phyloP scores from a whole-genome alignment of 1,284 basidiomycete genomes.

The Erythrobasidium hasegawianum region DNA sequence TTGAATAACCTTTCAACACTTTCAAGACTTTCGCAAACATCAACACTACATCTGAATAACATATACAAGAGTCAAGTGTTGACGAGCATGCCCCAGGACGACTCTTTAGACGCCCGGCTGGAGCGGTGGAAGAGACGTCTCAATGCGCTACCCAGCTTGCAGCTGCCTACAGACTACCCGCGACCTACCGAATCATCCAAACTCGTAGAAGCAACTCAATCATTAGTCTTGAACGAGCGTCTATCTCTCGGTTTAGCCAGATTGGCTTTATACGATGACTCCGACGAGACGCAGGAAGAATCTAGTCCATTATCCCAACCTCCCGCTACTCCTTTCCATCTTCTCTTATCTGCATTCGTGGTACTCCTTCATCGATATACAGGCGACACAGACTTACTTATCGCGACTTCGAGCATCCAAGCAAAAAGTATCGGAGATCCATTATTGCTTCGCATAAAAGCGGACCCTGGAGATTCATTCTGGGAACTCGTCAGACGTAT shows the following conservation, averaged over 20 bases:
- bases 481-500: constrained; percentile 85
- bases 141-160: constrained; percentile 73
- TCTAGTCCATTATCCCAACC: constrained; percentile 2
- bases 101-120: constrained; percentile 38
- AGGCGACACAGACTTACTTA: constrained; percentile 88
- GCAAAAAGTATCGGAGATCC: constrained; percentile 60
- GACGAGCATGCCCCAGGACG: not conserved
- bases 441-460: constrained; percentile 74
- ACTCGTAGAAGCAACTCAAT: constrained; percentile 44
- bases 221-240: constrained; percentile 48
- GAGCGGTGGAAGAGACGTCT: constrained; percentile 52
- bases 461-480: constrained; percentile 85
- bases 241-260: constrained; percentile 55
- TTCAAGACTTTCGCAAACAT: too few relatives aligned
- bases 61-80: too few relatives aligned
- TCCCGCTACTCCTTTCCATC: constrained; percentile 70
- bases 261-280: constrained; percentile 66
- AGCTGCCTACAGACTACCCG: constrained; percentile 94
- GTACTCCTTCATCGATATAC: constrained; percentile 93
- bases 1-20: not conserved
- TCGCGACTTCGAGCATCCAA: constrained; percentile 75
- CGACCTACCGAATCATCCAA: constrained; percentile 57
- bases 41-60: too few relatives aligned
- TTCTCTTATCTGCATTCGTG: constrained; percentile 84
- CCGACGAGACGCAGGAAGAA: constrained; percentile 49